These are phyloP conservation scores for Calonectria pauciramosa DNA, from an alignment of 2,329 filamentous ascomycete genomes.

Conservation along the genomic window DNA sequence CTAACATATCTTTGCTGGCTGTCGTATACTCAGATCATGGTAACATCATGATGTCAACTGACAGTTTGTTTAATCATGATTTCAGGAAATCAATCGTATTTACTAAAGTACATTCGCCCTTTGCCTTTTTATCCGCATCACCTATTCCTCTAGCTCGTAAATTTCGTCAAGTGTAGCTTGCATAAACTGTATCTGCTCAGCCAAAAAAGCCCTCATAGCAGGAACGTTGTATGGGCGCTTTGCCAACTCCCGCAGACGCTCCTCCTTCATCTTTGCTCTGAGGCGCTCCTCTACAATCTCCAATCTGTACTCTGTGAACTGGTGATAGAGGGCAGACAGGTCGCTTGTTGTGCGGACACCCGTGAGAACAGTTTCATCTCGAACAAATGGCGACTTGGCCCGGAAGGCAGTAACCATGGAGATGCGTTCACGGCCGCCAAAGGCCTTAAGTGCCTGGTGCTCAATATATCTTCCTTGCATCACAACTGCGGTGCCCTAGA, in stretches of 20 bases:
- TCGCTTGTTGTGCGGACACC: slow-evolving; percentile 70
- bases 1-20: no score
- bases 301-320: slow-evolving; percentile 31
- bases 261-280: slow-evolving; percentile 33
- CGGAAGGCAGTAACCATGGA: slow-evolving; percentile 77
- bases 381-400: slow-evolving; percentile 65
- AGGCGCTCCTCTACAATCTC: slow-evolving; percentile 67
- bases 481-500: slow-evolving; percentile 69
- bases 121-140: no score
- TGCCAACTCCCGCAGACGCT: slow-evolving; percentile 28
- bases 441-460: slow-evolving; percentile 72
- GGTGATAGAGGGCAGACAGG: slow-evolving; percentile 23
- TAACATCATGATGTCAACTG: not conserved
- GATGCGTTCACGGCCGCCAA: slow-evolving; percentile 73
- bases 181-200: slow-evolving; percentile 42
- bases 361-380: slow-evolving; percentile 72
- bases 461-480: slow-evolving; percentile 77
- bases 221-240: slow-evolving; percentile 34
- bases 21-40: not conserved
- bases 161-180: slow-evolving; percentile 36
- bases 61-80: no score
- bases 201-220: slow-evolving; percentile 30
- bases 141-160: slow-evolving; percentile 24
- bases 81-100: not conserved
- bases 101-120: not conserved